Base-by-base conservation (phyloP, 1,139 yeast species). In the Ogataea hybrid region DNA sequence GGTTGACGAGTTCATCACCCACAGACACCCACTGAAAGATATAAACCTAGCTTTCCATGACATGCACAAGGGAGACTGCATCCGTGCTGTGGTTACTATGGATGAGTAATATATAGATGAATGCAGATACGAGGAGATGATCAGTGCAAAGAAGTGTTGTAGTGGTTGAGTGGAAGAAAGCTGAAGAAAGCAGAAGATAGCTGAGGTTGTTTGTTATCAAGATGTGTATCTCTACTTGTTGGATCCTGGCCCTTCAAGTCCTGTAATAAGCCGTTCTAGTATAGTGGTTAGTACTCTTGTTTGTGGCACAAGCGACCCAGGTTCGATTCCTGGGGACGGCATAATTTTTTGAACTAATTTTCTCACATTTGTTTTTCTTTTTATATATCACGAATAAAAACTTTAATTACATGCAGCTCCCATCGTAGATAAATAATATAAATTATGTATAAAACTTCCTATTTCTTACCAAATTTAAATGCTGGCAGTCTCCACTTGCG, bases 1-100 rank as follows among this genome's bases (percentile, higher is more conserved):
- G 73, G 96, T 94, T 48, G 96, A 90, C 59, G 96, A 92, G 63
- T 92, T 88, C 67, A 85, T 92, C 61, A 92, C 98, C 34, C 95
- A 89, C 73, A 81, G 86, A 69, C 90, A 83, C 63, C 70, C 79
- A 33, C 78, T 92, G 64, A 77, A 71, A 25, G 77, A 82, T 42
- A 89, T 92, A 67, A 90, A 90, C 71, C 65, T 75, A 47, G 97
- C 97, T 25, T 90, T 94, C 65, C 94, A 88, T 42, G 96, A 89
- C 65, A 85, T 92, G 90, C 96, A 92, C 68, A 71, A 78, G 46
- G 98, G 98, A 61, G 84, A 80, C 59, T 88, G 96, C 71, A 81
- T 92, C 65, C 85, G 98, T 71, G 95, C 97, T 30, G 97, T 92
- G 38, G 48, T 61, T 38, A 57, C 57, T 35, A 61, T 61, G 64